Evolutionary conservation across 208 protist species (phyloP).

Genomic region (Trypanosoma platydactyli): DNA sequence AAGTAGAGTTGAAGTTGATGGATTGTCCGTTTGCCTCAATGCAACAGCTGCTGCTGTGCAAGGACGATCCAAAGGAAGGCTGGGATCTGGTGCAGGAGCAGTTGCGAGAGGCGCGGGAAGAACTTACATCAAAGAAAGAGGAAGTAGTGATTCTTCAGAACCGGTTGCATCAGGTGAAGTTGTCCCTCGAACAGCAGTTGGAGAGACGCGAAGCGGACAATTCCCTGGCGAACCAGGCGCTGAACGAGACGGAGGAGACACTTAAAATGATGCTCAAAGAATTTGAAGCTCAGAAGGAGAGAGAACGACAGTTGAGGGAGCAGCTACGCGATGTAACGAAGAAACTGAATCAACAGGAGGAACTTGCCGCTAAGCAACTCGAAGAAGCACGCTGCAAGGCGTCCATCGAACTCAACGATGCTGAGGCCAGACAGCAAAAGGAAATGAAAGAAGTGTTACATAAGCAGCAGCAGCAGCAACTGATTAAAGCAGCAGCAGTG

Average conservation of each 20-base stretch:
- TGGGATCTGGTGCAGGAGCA: conserved; percentile 17
- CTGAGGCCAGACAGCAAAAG: background rate
- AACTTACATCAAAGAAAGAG: conserved; percentile 30
- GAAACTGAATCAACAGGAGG: background rate
- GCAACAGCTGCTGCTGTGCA: conserved; percentile 26
- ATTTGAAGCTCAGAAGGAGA: conserved; percentile 29
- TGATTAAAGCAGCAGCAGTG: background rate
- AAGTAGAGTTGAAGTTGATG: conserved; percentile 49
- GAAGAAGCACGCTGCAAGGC: conserved; percentile 5
- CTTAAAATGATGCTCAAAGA: conserved; percentile 54
- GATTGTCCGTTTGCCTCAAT: conserved; percentile 42
- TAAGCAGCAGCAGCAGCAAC: conserved; percentile 6
- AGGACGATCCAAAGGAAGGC: conserved; percentile 33
- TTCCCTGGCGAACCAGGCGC: conserved; percentile 36
- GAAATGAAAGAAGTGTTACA: background rate
- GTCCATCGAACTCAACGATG: conserved; percentile 6
- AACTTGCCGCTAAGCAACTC: background rate
- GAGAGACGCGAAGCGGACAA: conserved; percentile 33
- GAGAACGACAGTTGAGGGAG: background rate
- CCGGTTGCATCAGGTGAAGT: conserved; percentile 36
- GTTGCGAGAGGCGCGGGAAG: conserved; percentile 15
- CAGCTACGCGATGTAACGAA: conserved; percentile 1
- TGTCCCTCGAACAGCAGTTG: conserved; percentile 44
- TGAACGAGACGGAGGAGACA: conserved; percentile 64
- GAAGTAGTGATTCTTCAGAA: conserved; percentile 28